Base-by-base conservation (phyloP, 2,329 filamentous ascomycete species). In the Aspergillus hortae region DNA sequence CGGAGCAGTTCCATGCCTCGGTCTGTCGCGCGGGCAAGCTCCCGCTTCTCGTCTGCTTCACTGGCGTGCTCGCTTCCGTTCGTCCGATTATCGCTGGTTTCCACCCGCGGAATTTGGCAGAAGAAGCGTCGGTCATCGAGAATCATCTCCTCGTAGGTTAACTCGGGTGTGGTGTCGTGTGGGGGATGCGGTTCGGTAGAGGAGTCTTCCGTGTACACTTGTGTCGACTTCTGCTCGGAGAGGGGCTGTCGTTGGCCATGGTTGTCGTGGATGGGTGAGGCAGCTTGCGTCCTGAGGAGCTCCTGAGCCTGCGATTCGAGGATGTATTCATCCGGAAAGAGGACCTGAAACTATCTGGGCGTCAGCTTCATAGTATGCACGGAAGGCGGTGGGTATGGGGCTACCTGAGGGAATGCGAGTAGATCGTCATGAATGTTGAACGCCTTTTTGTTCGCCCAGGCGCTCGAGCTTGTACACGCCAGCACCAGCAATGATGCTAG, bases 351-450 rank as follows among this genome's bases (percentile, higher is more conserved):
- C 87, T 96, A 42, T 21, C 5, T 38, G 21, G 19, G n/a, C 11
- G n/a, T 42, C 9, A 42, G 40, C 21, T 40, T 17, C 19, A 45
- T 40, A 43, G 35, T 14, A 48, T 43, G 10, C 15, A 32, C 33
- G 9, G 4, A 14, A 40, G 30, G 36, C 12, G 23, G 4, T 12
- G 38, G 46, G 40, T 38, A 23, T 21, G 43, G 45, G 23, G 77
- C 57, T 77, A 92, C 89, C 80, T 94, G 90, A 10, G 92, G 92
- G 72, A 88, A 90, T 15, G 90, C 90, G 51, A 95, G 80, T 47
- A 96, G 72, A 68, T 96, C 92, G 67, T 95, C 90, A 64, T 94
- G 86, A 51, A 95, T 88, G 74, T 87, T 95, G 76, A 96, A 96
- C 17, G 78, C 73, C 59, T 80, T 79, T 62, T 81, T 79, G 61